These are phyloP conservation scores for Ottelia alismoides DNA, from an alignment of 106 monocot species.

Conservation along the genomic window DNA sequence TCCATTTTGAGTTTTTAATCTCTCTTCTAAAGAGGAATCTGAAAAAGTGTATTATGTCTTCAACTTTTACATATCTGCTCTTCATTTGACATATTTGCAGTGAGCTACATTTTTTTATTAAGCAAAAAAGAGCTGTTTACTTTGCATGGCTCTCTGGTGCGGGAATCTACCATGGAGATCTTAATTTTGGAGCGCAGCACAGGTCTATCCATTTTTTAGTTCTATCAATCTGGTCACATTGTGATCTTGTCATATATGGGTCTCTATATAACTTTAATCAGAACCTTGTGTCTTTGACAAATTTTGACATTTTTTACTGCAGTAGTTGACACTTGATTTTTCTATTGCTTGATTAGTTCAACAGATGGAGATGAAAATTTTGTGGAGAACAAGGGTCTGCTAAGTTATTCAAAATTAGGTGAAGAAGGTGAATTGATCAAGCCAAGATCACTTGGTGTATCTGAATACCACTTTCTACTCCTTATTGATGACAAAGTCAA, in stretches of 20 bases:
- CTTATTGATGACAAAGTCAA: slow-evolving; percentile 77
- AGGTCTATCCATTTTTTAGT: no score
- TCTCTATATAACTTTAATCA: no score
- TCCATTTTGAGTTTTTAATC: no score
- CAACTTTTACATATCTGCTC: no score
- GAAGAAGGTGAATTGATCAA: slow-evolving; percentile 43
- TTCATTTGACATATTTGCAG: no score
- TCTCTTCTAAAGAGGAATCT: no score
- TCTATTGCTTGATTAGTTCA: slow-evolving; percentile 38
- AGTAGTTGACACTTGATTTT: no score
- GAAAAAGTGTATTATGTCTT: no score
- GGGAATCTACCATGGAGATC: slow-evolving; percentile 91
- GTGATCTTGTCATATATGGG: no score
- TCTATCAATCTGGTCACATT: no score
- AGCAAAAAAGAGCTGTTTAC: slow-evolving; percentile 86
- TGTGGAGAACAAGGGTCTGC: slow-evolving; percentile 93
- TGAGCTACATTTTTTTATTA: slow-evolving; percentile 94
- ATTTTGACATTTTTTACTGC: no score
- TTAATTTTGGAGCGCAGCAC: slow-evolving; percentile 98
- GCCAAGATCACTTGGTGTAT: slow-evolving; percentile 80
- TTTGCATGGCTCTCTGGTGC: slow-evolving; percentile 99
- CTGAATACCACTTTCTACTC: slow-evolving; percentile 95
- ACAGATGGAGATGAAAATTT: slow-evolving; percentile 90
- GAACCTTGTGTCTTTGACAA: no score
- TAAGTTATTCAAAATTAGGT: slow-evolving; percentile 69